Evolutionary conservation across 2,329 filamentous ascomycete species (phyloP).

Genomic region (Capronia coronata): DNA sequence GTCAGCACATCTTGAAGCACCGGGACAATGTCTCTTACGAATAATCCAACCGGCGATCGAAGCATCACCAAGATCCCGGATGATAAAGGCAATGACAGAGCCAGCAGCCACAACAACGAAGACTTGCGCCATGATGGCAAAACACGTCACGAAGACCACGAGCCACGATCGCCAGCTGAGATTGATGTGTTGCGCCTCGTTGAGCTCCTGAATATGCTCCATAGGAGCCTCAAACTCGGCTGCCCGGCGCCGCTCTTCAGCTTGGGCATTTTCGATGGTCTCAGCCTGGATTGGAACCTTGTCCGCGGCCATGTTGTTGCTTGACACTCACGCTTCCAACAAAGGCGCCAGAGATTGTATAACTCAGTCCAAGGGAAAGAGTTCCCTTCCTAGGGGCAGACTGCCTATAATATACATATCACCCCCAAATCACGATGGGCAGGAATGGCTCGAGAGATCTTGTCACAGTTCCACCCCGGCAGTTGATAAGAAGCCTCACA

Average conservation of each 20-base stretch:
- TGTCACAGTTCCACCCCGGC: conserved; percentile 11
- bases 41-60: conserved; percentile 52
- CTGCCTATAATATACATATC: not conserved
- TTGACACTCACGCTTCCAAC: no score
- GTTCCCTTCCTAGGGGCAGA: not conserved
- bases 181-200: conserved; percentile 38
- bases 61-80: conserved; percentile 48
- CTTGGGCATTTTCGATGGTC: conserved; percentile 16
- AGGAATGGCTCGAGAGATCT: not conserved
- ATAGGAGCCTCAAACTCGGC: conserved; percentile 21
- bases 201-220: conserved; percentile 20
- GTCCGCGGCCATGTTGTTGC: conserved; percentile 13
- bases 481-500: conserved; percentile 14
- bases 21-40: conserved; percentile 31
- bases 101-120: conserved; percentile 52
- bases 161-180: conserved; percentile 53
- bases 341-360: no score
- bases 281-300: conserved; percentile 18
- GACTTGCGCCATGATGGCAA: conserved; percentile 49
- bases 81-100: conserved; percentile 52
- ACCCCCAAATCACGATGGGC: no score
- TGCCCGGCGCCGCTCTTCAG: conserved; percentile 10
- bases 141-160: conserved; percentile 47
- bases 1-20: not conserved
- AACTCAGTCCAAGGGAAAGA: not conserved